Evolutionary conservation across 345 rosid genomes (phyloP), one percentile per base, ranked within the genome.

Genomic region (Rhodomyrtus tomentosa): DNA sequence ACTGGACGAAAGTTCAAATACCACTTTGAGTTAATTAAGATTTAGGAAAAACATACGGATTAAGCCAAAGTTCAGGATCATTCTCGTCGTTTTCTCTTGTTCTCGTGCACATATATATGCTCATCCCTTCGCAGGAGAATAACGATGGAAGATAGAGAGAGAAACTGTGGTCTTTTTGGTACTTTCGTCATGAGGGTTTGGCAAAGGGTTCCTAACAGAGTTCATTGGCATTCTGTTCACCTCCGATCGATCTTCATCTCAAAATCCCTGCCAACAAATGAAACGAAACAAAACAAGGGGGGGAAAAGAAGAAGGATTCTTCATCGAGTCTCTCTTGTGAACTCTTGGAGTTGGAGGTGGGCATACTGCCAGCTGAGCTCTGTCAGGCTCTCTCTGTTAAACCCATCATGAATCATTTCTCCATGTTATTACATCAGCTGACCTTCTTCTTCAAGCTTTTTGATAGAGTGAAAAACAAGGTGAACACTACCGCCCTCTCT

Each of bases 191-290:
- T 86, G 92, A 50, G 91, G 94, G 95, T 91, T 93, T 96, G 80
- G 59, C 99, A 95, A 95, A 95, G 99, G 93, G 95, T 87, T 89
- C 86, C 98, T 91, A 86, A 88, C 96, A 89, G 98, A 92, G 92
- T 88, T 92, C 85, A 89, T 96, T 96, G 99, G 99, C 99, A 96
- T 96, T 96, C 99, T 96, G 99, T 96, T 98, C 99, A 95, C 99
- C 99, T 96, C 99, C 95, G 76, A 62, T 38, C 8, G 48, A 20
- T 45, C 50, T 2, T 68, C 76, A 36, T 38, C 45, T 68, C 24
- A 32, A 3, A 54, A 38, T 18, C 3, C 24, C 38, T 22, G 45
- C 45, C 2, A 14, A 54, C 4, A 82, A 27, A 2, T 9, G 29
- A 32, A 50, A 29, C 7, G 6, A 10, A 81, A 27, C 20, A 53